Base-by-base conservation (phyloP, 768 basidiomycete genomes). In the Jaapia argillacea region DNA sequence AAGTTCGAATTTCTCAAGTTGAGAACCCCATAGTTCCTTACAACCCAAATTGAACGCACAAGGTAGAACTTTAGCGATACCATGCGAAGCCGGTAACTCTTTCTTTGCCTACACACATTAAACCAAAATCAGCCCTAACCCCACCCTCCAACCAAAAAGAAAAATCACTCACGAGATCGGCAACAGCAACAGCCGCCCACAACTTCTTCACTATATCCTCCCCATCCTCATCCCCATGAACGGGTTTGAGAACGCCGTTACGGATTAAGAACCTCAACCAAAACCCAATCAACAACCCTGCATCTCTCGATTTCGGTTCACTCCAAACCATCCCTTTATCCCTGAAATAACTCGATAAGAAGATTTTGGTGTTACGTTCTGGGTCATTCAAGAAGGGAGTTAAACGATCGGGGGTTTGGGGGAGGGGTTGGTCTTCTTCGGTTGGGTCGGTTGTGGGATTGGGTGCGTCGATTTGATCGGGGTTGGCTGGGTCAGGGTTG, bases 241-340 rank as follows among this genome's bases (percentile, higher is more conserved):
- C 47, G 0, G 60, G 45, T 48, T 82, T 79, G 0, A 85, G 63
- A 14, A 74, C 69, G 24, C 65, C 56, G 49, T 71, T 77, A 18
- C 76, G 71, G 13, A 81, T 24, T n/a, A 85, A 52, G 54, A 75
- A 85, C 12, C 69, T 56, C 24, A 85, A 44, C 58, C 81, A 86
- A 54, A 83, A 81, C 1, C 50, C 58, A 4, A 83, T 36, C 3
- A 85, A 62, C 22, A 67, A 71, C 2, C 83, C 82, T 2, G 69
- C 61, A 44, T 67, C 63, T 7, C 62, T 47, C 31, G 83, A 64
- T 47, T 74, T 70, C 40, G 28, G 28, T 16, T 38, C 69, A n/a
- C 46, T 84, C 85, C 80, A 86, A 43, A 78, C 70, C 38, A 84
- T 67, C 21, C 86, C 86, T 45, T 76, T 74, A 43, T 77, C 71